Base-by-base conservation (phyloP, 371 early-diverging fungal genomes). In the Rhizopus sp. region DNA sequence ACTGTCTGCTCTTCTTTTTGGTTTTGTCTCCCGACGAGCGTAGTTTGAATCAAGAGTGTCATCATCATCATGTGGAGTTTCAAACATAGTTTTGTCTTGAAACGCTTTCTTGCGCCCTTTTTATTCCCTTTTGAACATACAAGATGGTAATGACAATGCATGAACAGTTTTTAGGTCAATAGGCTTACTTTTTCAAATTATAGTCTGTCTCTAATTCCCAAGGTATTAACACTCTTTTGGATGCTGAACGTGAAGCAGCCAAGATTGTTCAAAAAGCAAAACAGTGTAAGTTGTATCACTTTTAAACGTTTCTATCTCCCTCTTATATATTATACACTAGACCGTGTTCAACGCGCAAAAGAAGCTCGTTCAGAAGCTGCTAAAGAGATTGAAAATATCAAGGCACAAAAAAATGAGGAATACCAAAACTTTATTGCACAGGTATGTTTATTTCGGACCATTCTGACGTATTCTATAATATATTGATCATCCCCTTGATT, bases 351-450 rank as follows among this genome's bases (percentile, higher is more conserved):
- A 75, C 82, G 94, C 45, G 80, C 96, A 50, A 95, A 95, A 84
- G 96, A 93, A 73, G 98, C 98, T 38, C 90, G 96, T 56, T 81
- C 88, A 8, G 96, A 95, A 66, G 98, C 98, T 17, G 82, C 85
- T 55, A 93, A 93, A 78, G 98, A 95, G 57, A 94, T 97, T 57
- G 90, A 92, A 46, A 81, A 79, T 32, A 80, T 96, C 50, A 94
- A 95, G 79, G 82, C 83, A 33, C 81, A 84, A 70, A 96, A 95
- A 84, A 84, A 88, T 59, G 68, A 73, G 15, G 94, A 96, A 77
- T 93, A 93, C 53, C 83, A 83, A 64, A 73, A 75, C 62, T 93
- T 88, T 68, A 92, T 95, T 63, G 79, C 88, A 66, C 82, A 91
- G 82, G 92, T 92, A 78, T 53, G 56, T 53, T 30, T 15, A 16